Evolutionary conservation across 352 stramenopile species (phyloP).

Genomic region (Globisporangium heterothallicum): DNA sequence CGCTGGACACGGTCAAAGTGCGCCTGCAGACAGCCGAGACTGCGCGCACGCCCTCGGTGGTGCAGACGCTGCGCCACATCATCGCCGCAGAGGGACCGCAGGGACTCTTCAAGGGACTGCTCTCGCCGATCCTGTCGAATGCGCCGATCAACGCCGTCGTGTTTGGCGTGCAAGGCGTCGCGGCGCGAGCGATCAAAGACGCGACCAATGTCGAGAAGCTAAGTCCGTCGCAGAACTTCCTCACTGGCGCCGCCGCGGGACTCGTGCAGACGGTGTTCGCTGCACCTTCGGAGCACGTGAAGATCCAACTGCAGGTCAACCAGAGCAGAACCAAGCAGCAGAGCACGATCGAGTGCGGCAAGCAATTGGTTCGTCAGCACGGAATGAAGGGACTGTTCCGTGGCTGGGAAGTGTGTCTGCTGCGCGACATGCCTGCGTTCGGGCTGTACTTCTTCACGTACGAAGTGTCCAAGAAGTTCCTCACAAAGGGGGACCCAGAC

Average conservation of each 20-base stretch:
- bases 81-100: slow-evolving; percentile 45
- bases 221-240: slow-evolving; percentile 39
- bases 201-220: slow-evolving; percentile 24
- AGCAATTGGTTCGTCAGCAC: slow-evolving; percentile 28
- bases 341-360: slow-evolving; percentile 50
- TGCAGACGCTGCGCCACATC: slow-evolving; percentile 49
- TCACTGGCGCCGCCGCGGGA: slow-evolving; percentile 53
- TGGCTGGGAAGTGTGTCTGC: slow-evolving; percentile 63
- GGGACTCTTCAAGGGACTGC: slow-evolving; percentile 68
- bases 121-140: slow-evolving; percentile 78
- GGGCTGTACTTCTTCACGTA: slow-evolving; percentile 81
- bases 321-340: slow-evolving; percentile 28
- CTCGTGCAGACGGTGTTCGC: slow-evolving; percentile 69
- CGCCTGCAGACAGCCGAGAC: slow-evolving; percentile 62
- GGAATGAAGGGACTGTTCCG: slow-evolving; percentile 50
- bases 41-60: slow-evolving; percentile 24
- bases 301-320: slow-evolving; percentile 80
- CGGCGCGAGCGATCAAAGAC: slow-evolving; percentile 40
- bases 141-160: slow-evolving; percentile 83
- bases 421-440: slow-evolving; percentile 75
- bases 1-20: slow-evolving; percentile 86
- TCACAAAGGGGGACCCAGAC: slow-evolving; percentile 44
- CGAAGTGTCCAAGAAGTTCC: slow-evolving; percentile 49
- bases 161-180: slow-evolving; percentile 69
- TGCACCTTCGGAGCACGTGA: slow-evolving; percentile 71